These are phyloP conservation scores for Fonsecaea erecta DNA, from an alignment of 2,329 filamentous ascomycete genomes.

Conservation along the genomic window DNA sequence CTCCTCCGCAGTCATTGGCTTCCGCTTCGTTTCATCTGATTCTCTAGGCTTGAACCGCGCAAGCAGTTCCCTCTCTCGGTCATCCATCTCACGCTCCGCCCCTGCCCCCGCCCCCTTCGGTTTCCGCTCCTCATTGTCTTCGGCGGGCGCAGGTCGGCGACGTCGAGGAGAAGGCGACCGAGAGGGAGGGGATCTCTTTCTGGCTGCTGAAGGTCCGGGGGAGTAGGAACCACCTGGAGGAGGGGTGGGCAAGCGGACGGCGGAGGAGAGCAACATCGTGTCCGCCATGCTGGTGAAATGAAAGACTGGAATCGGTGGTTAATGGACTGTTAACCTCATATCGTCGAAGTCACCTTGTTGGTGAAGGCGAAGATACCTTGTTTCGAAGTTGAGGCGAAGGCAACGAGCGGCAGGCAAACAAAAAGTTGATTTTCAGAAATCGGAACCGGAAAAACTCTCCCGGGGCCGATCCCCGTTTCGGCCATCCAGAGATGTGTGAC, in stretches of 20 bases:
- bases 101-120: conserved; percentile 46
- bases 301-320: neutral
- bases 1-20: conserved; percentile 72
- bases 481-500: conserved; percentile 5
- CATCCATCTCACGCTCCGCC: conserved; percentile 55
- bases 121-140: conserved; percentile 36
- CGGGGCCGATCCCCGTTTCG: conserved; percentile 7
- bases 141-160: conserved; percentile 52
- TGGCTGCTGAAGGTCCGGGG: conserved; percentile 54
- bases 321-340: neutral
- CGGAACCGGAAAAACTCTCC: conserved; percentile 14
- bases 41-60: conserved; percentile 61
- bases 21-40: conserved; percentile 51
- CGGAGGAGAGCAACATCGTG: conserved; percentile 56
- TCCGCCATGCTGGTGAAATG: conserved; percentile 45
- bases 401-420: conserved; percentile 6
- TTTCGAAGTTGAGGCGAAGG: neutral
- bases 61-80: conserved; percentile 56
- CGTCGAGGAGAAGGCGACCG: conserved; percentile 59
- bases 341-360: neutral
- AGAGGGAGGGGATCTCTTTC: conserved; percentile 62
- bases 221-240: conserved; percentile 55
- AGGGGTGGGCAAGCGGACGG: conserved; percentile 64
- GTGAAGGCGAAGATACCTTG: neutral
- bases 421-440: conserved; percentile 1